Conservation (phyloP, 2,329 filamentous ascomycete genomes). For the Thelonectria discophora region DNA sequence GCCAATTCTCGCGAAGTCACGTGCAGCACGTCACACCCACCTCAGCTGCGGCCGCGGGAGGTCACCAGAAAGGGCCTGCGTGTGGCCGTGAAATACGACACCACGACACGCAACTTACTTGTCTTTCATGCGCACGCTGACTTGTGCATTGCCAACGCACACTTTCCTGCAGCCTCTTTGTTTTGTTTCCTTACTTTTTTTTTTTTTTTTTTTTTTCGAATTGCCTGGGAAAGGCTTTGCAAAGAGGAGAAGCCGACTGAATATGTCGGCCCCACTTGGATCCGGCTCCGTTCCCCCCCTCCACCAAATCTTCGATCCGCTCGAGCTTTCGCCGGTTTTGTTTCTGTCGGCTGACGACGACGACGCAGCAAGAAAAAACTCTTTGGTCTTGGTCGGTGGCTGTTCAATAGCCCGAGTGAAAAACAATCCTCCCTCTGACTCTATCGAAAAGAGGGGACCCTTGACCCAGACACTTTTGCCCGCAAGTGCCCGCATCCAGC, state of each 20-base stretch:
- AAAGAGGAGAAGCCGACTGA: too few relatives aligned
- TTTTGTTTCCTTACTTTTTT: slow-evolving; percentile 11
- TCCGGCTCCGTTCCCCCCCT: slow-evolving; percentile 17
- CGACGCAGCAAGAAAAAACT: too few relatives aligned
- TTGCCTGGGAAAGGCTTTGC: too few relatives aligned
- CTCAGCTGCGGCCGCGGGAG: background rate
- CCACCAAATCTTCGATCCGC: slow-evolving; percentile 31
- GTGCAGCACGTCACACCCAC: slow-evolving; percentile 24
- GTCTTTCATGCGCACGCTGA: background rate
- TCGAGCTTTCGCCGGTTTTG: slow-evolving; percentile 32
- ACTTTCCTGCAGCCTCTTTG: background rate
- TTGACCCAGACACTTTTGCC: background rate
- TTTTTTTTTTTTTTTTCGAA: too few relatives aligned
- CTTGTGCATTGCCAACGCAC: background rate
- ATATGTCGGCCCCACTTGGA: slow-evolving; percentile 27
- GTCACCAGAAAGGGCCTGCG: background rate
- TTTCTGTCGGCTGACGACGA: slow-evolving; percentile 28
- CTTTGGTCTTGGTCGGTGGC: slow-evolving; percentile 9
- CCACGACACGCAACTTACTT: background rate
- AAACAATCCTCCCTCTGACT: slow-evolving; percentile 19
- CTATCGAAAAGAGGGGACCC: too few relatives aligned
- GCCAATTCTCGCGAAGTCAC: slow-evolving; percentile 36
- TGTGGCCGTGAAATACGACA: background rate
- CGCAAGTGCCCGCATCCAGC: too few relatives aligned
- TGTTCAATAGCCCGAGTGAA: slow-evolving; percentile 18